Evolutionary conservation across 2,329 filamentous ascomycete genomes (phyloP).

Genomic region (Trichoderma sp.): DNA sequence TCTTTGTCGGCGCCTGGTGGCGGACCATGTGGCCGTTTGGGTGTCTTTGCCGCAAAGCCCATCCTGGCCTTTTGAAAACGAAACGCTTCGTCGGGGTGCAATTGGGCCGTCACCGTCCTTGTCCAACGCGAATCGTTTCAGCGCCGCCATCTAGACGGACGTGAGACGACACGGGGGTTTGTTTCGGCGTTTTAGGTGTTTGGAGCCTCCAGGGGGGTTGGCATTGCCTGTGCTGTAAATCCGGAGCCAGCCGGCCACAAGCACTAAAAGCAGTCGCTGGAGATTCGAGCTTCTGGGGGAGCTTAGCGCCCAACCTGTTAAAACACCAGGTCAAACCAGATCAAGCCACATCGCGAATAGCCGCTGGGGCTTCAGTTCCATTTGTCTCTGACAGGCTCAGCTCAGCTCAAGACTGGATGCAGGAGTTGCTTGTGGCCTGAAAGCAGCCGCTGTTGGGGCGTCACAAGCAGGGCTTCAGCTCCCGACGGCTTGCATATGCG

Average conservation of each 20-base stretch:
- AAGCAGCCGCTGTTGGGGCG: neutral
- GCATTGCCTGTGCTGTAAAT: neutral
- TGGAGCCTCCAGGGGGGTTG: neutral
- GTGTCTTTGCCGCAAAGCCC: neutral
- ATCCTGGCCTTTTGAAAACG: neutral
- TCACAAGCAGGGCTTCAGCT: neutral
- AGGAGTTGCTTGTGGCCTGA: neutral
- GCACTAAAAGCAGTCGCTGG: neutral
- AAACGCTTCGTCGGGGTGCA: neutral
- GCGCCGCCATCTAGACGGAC: constrained; percentile 4
- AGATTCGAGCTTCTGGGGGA: neutral
- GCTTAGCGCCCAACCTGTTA: constrained; percentile 6
- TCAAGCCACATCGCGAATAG: constrained; percentile 3
- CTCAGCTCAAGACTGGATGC: neutral
- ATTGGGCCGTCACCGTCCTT: neutral
- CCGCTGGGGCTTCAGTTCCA: neutral
- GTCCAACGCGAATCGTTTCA: constrained; percentile 20
- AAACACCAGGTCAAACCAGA: neutral
- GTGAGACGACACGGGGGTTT: constrained; percentile 17
- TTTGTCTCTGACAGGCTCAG: neutral
- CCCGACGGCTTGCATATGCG: constrained; percentile 7
- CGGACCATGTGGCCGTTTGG: neutral
- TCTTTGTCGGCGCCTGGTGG: neutral
- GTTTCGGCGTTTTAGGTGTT: constrained; percentile 9
- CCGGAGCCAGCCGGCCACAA: constrained; percentile 18